Percentiles rank a stretch among this genome's conserved stretches.
phyloP scores from a whole-genome alignment of 495 filamentous ascomycete species.

The Neurospora sp. region DNA sequence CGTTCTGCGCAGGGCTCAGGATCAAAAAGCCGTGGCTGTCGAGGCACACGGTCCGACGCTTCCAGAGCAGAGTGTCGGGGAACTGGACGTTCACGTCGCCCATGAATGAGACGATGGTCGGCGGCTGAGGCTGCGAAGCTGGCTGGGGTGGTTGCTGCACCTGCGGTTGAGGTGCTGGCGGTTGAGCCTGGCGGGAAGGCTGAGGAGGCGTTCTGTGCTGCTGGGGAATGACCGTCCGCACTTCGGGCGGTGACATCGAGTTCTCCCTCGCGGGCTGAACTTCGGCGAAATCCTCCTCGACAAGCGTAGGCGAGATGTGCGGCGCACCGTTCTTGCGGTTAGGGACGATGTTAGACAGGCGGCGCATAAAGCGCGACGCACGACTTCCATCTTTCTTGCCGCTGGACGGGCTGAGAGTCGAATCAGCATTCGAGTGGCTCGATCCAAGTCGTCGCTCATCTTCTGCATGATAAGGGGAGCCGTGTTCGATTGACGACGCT shows the following conservation, averaged over 20 bases:
- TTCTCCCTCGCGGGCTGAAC: constrained; percentile 23
- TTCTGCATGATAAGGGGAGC: constrained; percentile 22
- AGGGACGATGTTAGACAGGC: constrained; percentile 59
- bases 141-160: not conserved
- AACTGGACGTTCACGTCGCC: constrained; percentile 93
- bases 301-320: constrained; percentile 46
- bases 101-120: constrained; percentile 48
- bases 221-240: not conserved
- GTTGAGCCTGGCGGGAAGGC: constrained; percentile 13
- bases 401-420: constrained; percentile 12
- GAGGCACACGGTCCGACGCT: constrained; percentile 70
- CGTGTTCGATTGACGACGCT: constrained; percentile 30
- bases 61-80: constrained; percentile 87
- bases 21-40: constrained; percentile 70
- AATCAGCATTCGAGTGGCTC: constrained; percentile 8
- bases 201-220: not conserved
- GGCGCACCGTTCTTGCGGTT: constrained; percentile 48
- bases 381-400: constrained; percentile 53
- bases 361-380: constrained; percentile 68
- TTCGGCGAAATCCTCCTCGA: constrained; percentile 49
- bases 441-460: constrained; percentile 20
- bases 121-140: constrained; percentile 19
- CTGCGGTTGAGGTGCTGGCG: constrained; percentile 15
- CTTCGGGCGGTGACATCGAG: not conserved
- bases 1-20: constrained; percentile 46